Evolutionary conservation across 2,329 filamentous ascomycete genomes (phyloP), one percentile per base, ranked within the genome.

Genomic region (Sordariomycetes sp.): DNA sequence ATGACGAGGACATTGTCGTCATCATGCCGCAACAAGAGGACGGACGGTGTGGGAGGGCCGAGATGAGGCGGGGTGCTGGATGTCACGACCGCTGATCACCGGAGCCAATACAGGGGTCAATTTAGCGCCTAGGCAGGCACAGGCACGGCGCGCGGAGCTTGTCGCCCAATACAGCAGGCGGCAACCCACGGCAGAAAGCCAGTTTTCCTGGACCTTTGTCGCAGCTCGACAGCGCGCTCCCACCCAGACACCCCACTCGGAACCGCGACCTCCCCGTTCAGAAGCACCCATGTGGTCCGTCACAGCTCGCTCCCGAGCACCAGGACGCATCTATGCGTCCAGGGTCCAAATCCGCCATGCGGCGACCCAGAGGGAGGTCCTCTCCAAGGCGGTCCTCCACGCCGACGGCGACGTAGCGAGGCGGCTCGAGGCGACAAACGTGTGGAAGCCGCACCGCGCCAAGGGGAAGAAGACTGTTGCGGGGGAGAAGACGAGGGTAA

Each of bases 401-500:
- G 36, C 57, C 25, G 45, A 55, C 15, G 20, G 17, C n/a, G 28
- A 52, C 2, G 20, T 56, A 2, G 54, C 55, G 5, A 22, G 56
- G 28, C 54, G 54, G 53, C 51, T 60, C 34, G 17, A 25, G n/a
- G 51, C 53, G 1, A 59, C 59, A 24, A 57, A 56, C 15, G 45
- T 60, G 34, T 59, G 52, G 39, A 55, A 55, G 24, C 22, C 53
- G 17, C 35, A 53, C 22, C 15, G 34, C 10, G 53, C 55, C n/a
- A 52, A 55, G 22, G 8, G 35, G 17, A 48, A n/a, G 10, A 13
- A 39, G 20, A 57, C 57, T 2, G 28, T 53, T 15, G 52, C 54
- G 10, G 58, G 52, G 1, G 59, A 60, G 17, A 57, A 57, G 57
- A 56, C 58, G 58, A 68, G 81, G 24, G 70, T 84, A 42, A 79